Evolutionary conservation across 2,329 filamentous ascomycete species (phyloP), one percentile per base, ranked within the genome.

Genomic region (Emydomyces testavorans): DNA sequence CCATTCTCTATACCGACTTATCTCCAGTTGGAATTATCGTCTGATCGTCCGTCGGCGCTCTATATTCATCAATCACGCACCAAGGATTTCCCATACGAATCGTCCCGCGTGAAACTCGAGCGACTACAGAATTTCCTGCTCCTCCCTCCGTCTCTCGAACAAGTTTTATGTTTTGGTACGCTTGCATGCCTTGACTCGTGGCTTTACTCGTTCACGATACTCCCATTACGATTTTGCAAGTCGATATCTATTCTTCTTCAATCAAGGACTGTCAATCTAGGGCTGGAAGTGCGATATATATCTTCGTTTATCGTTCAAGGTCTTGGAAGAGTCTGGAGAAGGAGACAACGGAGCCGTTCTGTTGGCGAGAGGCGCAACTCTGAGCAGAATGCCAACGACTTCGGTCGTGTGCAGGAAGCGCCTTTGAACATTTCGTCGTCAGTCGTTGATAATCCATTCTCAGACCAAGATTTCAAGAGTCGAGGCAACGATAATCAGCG

Each of bases 141-240:
- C 21, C 70, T 98, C 2, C 88, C 90, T 0, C 76, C 79, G 0
- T 85, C 83, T 52, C 73, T 98, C 4, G 92, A 98, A 66, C 77
- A 83, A 38, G 83, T 89, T 0, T 75, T 98, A 4, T 79, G 81
- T 51, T 96, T 98, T 66, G 92, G 92, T 5, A 82, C 85, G 0
- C 67, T 96, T 28, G 89, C 90, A 5, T 98, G 92, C 65, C 72
- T 98, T 4, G 92, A 98, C 63, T 85, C 90, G 1, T 98, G 90
- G 88, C 76, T 98, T 1, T 92, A 95, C 67, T 93, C 87, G 0
- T 93, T 98, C 58, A 98, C 92, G 0, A 94, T 98, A 37, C 71
- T 98, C 0, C 92, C 92, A 0, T 75, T 98, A 50, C 78, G 92
- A 2, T 96, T 98, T 57, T 64, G 84, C 46, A 83, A 89, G 50